Evolutionary conservation across 2,329 filamentous ascomycete genomes (phyloP), one percentile per base, ranked within the genome.

Genomic region (Fusarium udum): DNA sequence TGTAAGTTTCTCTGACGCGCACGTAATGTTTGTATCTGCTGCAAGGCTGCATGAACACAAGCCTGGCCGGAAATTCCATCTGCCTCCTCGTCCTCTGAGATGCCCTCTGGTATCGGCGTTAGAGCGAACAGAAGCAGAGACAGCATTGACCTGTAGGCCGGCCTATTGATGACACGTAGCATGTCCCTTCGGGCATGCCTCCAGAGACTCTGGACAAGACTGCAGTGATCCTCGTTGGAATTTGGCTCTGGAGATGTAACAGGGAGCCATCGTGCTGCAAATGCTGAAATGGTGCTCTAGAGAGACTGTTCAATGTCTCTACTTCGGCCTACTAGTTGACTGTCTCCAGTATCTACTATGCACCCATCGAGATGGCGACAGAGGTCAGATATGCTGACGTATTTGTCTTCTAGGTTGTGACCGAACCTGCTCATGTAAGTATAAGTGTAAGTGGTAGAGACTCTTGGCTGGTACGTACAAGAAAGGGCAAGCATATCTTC

Each of bases 401-500:
- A 78, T 31, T 75, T 80, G 13, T 80, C 78, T 15, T 74, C 77
- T 13, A 73, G 67, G 12, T 58, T 75, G 26, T 78, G 74, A 3
- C 73, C 73, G 45, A 78, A 76, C 26, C 78, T 78, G n/a, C 7
- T 18, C 34, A 26, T 24, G 40, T 76, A 3, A 74, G 61, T 24
- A 64, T 49, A 3, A 8, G 12, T 8, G 58, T 48, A 6, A 9
- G 13, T 7, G 57, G 32, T 39, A 18, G 20, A 24, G 42, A 46
- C 43, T 56, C 7, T 28, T 18, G 43, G 36, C 22, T 31, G 5
- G 34, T 37, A 75, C 82, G 24, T 75, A 84, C 82, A 82, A 66
- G 53, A 85, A 84, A 20, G 83, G 83, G 65, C 82, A 84, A 60
- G 83, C 81, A 53, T 84, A 81, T 64, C 80, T 80, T 1, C 83